phyloP scores from a whole-genome alignment of 768 basidiomycete genomes.

The Lentinula guzmanii region DNA sequence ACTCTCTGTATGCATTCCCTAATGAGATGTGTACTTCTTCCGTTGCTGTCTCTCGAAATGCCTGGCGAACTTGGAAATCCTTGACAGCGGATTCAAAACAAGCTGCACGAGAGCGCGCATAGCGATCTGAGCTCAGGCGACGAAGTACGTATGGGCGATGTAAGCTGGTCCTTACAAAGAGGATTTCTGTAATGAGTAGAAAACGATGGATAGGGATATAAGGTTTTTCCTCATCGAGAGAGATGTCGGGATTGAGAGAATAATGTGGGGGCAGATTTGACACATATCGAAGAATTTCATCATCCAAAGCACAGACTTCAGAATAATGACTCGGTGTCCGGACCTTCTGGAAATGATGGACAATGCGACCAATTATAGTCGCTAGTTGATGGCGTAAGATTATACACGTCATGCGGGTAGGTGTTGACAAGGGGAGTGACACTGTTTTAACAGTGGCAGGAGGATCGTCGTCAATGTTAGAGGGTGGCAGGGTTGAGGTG shows the following conservation, averaged over 20 bases:
- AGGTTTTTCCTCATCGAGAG: constrained; percentile 57
- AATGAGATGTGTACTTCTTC: constrained; percentile 64
- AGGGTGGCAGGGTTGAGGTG: constrained; percentile 73
- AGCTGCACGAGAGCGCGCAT: constrained; percentile 72
- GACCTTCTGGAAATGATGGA: constrained; percentile 90
- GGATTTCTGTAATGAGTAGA: constrained; percentile 83
- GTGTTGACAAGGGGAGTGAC: constrained; percentile 54
- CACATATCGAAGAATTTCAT: constrained; percentile 76
- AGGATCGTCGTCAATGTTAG: constrained; percentile 64
- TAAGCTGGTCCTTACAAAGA: constrained; percentile 78
- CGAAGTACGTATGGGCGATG: constrained; percentile 88
- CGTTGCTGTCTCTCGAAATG: constrained; percentile 55
- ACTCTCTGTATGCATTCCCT: constrained; percentile 80
- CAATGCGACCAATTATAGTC: constrained; percentile 81
- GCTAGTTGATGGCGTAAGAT: constrained; percentile 82
- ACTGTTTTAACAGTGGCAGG: constrained; percentile 37
- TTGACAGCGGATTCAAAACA: constrained; percentile 90
- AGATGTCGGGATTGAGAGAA: constrained; percentile 68
- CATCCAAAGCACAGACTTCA: constrained; percentile 78
- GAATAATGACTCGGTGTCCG: constrained; percentile 72
- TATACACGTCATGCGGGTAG: constrained; percentile 83
- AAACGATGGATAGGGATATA: constrained; percentile 83
- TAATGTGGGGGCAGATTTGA: constrained; percentile 75
- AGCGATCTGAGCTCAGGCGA: constrained; percentile 72
- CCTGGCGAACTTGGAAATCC: constrained; percentile 75